Conservation (phyloP, 805 yeast species). For the Candida koratica region DNA sequence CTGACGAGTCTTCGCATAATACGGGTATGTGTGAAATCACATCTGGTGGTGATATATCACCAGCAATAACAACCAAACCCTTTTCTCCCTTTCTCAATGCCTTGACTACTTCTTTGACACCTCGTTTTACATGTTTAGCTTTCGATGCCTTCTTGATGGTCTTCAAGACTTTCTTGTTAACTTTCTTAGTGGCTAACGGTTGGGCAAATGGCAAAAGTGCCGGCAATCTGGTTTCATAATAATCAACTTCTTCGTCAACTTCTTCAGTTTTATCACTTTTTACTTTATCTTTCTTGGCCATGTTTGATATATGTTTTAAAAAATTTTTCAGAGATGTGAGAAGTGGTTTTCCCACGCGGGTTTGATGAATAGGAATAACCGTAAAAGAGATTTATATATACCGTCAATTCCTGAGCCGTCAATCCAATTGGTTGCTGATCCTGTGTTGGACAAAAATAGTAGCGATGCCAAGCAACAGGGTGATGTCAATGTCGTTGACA, state of each 20-base stretch:
- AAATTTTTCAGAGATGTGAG: constrained; percentile 6
- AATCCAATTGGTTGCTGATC: not conserved
- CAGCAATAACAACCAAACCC: constrained; percentile 94
- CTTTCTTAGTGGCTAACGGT: constrained; percentile 93
- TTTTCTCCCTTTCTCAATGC: constrained; percentile 97
- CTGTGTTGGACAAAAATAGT: not conserved
- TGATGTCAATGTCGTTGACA: not conserved
- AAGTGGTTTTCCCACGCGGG: constrained; percentile 1
- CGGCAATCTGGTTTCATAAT: constrained; percentile 87
- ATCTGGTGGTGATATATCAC: constrained; percentile 96
- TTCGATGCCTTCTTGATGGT: constrained; percentile 97
- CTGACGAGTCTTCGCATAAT: constrained; percentile 88
- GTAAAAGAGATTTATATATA: constrained; percentile 4
- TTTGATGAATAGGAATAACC: constrained; percentile 1
- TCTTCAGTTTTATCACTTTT: constrained; percentile 29
- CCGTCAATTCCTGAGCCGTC: not conserved
- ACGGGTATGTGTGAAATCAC: constrained; percentile 97
- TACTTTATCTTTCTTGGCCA: constrained; percentile 48
- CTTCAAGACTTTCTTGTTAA: constrained; percentile 91
- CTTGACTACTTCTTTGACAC: constrained; percentile 98
- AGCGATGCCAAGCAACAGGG: not conserved
- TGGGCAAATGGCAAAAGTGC: constrained; percentile 89
- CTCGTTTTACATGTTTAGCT: constrained; percentile 97
- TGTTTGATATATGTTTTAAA: constrained; percentile 10
- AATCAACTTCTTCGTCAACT: constrained; percentile 54